Evolutionary conservation across 1,284 basidiomycete genomes (phyloP), one percentile per base, ranked within the genome.

Genomic region (Cutaneotrichosporon sp.): DNA sequence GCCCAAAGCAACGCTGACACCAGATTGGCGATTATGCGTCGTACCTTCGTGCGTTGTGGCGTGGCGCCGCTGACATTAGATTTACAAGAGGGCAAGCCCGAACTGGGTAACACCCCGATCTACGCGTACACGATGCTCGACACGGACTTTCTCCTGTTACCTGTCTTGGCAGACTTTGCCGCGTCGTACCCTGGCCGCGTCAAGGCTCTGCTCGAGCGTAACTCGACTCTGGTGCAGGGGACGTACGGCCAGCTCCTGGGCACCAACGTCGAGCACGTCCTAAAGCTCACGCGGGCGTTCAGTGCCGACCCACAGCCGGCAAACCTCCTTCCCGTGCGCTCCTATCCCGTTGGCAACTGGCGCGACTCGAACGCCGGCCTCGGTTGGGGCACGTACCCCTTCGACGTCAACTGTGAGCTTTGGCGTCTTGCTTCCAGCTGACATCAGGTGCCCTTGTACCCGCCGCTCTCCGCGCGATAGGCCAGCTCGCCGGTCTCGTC

Each of bases 341-440:
- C 73, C 36, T 63, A 66, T 7, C 46, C 55, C 4, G 73, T 77
- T 1, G 80, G 80, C 0, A 77, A 80, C 59, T 81, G 80, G 80
- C 66, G 80, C 40, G 80, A 81, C 61, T 79, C 77, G 22, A 76
- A 77, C 52, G 61, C 76, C 42, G 80, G 80, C 0, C 64, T 79
- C 1, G 80, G 79, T 8, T 79, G 74, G 59, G 79, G 79, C 4
- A 67, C 67, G 34, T 77, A 77, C 50, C 77, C 80, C 8, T 79
- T 79, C 57, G 80, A 81, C 59, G 77, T 81, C 22, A 78, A 78
- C 50, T 64, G 67, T 69, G 40, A 26, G 64, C 60, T 20, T 5
- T 3, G 23, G 8, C 17, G 8, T 18, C 14, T 20, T 33, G 3
- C n/a, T n/a, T n/a, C n/a, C n/a, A 18, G 30, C 40, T 51, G 38